A percentile compares a stretch with the other conserved stretches of the same genome.
Evolutionary conservation across 208 protist species (phyloP).

Genomic region (Crithidia expoeki): DNA sequence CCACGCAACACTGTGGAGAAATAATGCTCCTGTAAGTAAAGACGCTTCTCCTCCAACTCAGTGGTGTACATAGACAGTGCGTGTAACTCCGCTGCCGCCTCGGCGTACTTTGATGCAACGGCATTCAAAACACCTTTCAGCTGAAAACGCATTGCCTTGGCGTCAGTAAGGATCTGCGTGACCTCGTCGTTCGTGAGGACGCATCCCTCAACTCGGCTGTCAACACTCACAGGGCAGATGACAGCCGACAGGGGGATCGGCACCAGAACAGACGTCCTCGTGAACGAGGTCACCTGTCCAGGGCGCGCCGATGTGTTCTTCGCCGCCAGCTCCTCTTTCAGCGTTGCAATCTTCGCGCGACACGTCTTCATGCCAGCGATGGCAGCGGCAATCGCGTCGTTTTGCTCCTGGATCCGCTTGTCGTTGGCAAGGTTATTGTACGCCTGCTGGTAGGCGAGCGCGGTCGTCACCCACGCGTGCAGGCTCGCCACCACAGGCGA

Average conservation of each 20-base stretch:
- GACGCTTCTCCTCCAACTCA: too few species aligned
- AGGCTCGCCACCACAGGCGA: constrained; percentile 48
- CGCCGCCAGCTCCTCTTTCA: constrained; percentile 61
- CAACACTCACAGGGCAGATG: constrained; percentile 56
- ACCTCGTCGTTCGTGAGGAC: too few species aligned
- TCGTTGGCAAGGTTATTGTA: constrained; percentile 56
- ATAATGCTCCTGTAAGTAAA: too few species aligned
- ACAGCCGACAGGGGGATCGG: constrained; percentile 60
- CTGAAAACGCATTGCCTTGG: too few species aligned
- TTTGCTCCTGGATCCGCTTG: constrained; percentile 66
- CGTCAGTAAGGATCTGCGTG: too few species aligned
- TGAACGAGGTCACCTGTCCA: constrained; percentile 65
- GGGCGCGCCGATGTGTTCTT: constrained; percentile 26
- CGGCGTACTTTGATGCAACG: too few species aligned
- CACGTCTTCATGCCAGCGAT: constrained; percentile 69
- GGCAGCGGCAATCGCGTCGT: constrained; percentile 53
- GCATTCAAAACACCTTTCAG: too few species aligned
- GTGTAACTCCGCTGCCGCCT: too few species aligned
- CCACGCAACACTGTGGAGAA: too few species aligned
- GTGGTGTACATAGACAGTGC: too few species aligned
- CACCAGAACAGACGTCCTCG: constrained; percentile 52
- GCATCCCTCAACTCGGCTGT: constrained; percentile 45
- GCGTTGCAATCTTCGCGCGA: constrained; percentile 63
- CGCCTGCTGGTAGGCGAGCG: constrained; percentile 69
- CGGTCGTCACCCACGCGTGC: constrained; percentile 64